Evolutionary conservation across 768 basidiomycete genomes (phyloP).

Genomic region (Asterophora lycoperdoides): DNA sequence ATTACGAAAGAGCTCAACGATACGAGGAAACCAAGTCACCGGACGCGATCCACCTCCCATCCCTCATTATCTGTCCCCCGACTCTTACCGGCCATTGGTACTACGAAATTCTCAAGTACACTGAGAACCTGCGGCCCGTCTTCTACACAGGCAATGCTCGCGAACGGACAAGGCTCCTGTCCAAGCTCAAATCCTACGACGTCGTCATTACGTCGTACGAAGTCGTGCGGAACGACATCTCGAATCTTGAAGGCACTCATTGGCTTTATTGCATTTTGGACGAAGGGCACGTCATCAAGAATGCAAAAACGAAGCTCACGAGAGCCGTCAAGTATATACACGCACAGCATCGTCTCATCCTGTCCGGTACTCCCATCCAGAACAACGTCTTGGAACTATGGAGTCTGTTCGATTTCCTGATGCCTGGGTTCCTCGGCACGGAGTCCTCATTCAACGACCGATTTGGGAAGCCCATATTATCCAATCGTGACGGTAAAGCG

Average conservation of each 20-base stretch:
- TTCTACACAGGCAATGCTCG: conserved; percentile 86
- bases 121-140: conserved; percentile 76
- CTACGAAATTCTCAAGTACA: conserved; percentile 94
- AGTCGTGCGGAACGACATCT: conserved; percentile 91
- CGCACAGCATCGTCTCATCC: conserved; percentile 89
- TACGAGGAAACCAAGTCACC: conserved; percentile 62
- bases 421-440: conserved; percentile 98
- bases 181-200: conserved; percentile 68
- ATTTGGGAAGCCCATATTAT: conserved; percentile 93
- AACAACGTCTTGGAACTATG: conserved; percentile 98
- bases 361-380: conserved; percentile 98
- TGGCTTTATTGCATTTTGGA: conserved; percentile 98
- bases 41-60: conserved; percentile 83
- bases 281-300: conserved; percentile 99
- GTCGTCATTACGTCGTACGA: conserved; percentile 98
- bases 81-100: conserved; percentile 99
- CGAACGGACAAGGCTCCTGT: conserved; percentile 68
- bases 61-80: conserved; percentile 93
- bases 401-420: conserved; percentile 98
- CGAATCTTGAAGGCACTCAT: conserved; percentile 62
- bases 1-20: conserved; percentile 76
- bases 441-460: conserved; percentile 92
- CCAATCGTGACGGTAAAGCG: conserved; percentile 91
- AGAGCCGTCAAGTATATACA: conserved; percentile 90
- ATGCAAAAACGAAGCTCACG: conserved; percentile 95